Evolutionary conservation across 208 protist genomes (phyloP), one percentile per base, ranked within the genome.

Genomic region (Wallacemonas collosoma): DNA sequence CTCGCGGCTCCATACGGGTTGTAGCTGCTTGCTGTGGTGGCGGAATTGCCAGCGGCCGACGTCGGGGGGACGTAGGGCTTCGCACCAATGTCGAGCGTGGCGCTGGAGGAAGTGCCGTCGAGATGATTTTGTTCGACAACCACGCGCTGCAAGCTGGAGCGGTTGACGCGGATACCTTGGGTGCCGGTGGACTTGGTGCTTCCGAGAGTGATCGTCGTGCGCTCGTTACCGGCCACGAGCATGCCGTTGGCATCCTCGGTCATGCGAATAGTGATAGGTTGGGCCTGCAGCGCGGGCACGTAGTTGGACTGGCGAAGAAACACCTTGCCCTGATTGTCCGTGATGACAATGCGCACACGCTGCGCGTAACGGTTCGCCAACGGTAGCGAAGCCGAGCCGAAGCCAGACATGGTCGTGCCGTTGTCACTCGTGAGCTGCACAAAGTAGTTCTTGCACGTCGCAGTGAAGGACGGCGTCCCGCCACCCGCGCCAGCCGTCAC

Each of bases 361-460:
- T 95, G 87, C 41, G 75, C 79, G 39, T 66, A 50, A 44, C 76
- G 71, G 69, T 93, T 82, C 3, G 75, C 72, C 54, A 92, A 71
- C 40, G 66, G 77, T 50, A 91, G 81, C 36, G 75, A 47, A 1
- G 80, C 90, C 39, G 50, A 64, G 17, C 76, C 77, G 35, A 84
- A 71, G 17, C 87, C 85, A 5, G 73, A 73, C 11, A 69, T 82
- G 7, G 78, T 82, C 17, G 77, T 81, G 55, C 87, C 85, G 69
- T 84, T 76, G 57, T 91, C 85, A 26, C 76, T 81, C 47, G 73
- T 77, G 11, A 95, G 73, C 73, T 91, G 79, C 50, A 95, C 75
- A 41, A 47, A 69, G 72, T 85, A 91, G 43, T 78, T 80, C 3
- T 69, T 70, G 45, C 72, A 74, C 8, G 73, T 78, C 4, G 74